Evolutionary conservation across 1,139 yeast genomes (phyloP), one percentile per base, ranked within the genome.

Genomic region (Hansenula anomala): DNA sequence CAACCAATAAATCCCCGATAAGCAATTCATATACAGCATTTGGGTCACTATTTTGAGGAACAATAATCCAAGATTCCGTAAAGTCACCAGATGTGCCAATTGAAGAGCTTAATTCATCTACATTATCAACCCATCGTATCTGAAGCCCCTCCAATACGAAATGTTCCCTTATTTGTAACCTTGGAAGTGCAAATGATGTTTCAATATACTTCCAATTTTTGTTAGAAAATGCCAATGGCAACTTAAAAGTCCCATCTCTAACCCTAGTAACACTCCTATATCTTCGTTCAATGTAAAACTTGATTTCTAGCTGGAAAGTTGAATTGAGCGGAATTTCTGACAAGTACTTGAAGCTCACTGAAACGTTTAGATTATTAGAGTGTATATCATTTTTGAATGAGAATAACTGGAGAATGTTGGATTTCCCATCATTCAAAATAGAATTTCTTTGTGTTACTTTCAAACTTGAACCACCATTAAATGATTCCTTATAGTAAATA

Each of bases 401-500:
- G 37, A 62, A 63, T 2, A 52, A 25, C 1, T 41, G 33, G 17
- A 40, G 30, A 22, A 54, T 43, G 1, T 43, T 32, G 6, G 40
- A 29, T 7, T 46, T 41, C 4, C 47, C 45, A 10, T 47, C 45
- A 14, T 35, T 37, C 30, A 35, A 28, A 38, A 29, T 38, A 40
- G 51, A 33, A 35, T 44, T 37, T 40, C 51, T 31, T 34, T 44
- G 32, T 36, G 36, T 36, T 2, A 58, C 36, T 26, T 51, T 53
- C 32, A 64, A 38, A 23, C 58, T 54, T 1, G 59, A 45, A 0
- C 69, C 69, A 2, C 66, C 65, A 34, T 52, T 54, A 40, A 44
- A 64, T 0, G 61, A 45, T 33, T 59, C 64, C 2, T 36, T 29
- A 14, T 47, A 45, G 2, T 36, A 34, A 34, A 63, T 39, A 6